Conservation (phyloP, 176 grass and related monocot genomes). For the Otatea glauca region DNA sequence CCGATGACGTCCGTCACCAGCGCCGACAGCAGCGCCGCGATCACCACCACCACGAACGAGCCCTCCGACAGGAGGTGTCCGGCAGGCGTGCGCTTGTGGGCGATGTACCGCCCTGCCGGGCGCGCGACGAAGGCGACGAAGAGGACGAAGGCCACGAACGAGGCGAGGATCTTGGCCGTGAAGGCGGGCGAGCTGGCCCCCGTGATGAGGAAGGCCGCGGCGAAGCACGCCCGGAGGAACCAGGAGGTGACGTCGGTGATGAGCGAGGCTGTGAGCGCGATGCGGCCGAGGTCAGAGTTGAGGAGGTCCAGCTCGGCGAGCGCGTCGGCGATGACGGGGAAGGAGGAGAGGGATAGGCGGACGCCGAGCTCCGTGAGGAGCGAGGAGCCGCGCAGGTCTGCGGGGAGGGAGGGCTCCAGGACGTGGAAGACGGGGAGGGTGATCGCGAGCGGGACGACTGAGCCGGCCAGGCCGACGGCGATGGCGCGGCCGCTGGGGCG, state of each 20-base stretch:
- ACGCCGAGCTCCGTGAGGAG: constrained; percentile 57
- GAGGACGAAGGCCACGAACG: constrained; percentile 39
- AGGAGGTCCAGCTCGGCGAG: constrained; percentile 74
- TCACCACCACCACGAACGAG: constrained; percentile 61
- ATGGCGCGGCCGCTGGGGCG: constrained; percentile 56
- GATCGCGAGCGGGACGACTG: constrained; percentile 63
- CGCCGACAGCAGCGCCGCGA: constrained; percentile 58
- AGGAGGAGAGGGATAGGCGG: constrained; percentile 70
- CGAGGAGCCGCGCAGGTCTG: constrained; percentile 38
- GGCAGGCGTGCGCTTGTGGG: constrained; percentile 39
- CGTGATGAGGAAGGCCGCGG: constrained; percentile 22
- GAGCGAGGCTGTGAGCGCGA: constrained; percentile 70
- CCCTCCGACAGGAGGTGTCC: constrained; percentile 54
- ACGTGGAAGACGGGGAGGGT: constrained; percentile 41
- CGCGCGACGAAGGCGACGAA: constrained; percentile 56
- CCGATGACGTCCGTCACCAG: constrained; percentile 66
- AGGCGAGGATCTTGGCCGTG: constrained; percentile 42
- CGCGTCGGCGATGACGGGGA: constrained; percentile 66
- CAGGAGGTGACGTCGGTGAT: constrained; percentile 70
- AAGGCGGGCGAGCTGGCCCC: constrained; percentile 30
- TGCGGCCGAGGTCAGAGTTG: constrained; percentile 89
- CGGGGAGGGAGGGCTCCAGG: constrained; percentile 43
- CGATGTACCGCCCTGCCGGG: constrained; percentile 44
- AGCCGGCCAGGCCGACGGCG: constrained; percentile 54
- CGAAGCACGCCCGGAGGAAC: constrained; percentile 47